phyloP scores from a whole-genome alignment of 306 rosid genomes.

The Acacia melanoxylon region DNA sequence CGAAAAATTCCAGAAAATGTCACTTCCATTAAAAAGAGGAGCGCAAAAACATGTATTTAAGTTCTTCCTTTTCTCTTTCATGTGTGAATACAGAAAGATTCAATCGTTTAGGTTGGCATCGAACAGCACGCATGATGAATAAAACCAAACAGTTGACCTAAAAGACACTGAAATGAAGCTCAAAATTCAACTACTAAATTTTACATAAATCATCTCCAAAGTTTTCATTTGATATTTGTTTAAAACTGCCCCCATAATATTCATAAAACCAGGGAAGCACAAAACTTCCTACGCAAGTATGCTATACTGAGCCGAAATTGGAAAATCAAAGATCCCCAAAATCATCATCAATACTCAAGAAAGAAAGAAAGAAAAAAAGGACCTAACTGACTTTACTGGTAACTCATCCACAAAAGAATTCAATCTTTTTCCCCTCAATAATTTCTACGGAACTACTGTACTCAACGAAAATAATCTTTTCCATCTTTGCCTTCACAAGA shows the following conservation, averaged over 20 bases:
- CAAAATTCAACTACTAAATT: constrained; percentile 18
- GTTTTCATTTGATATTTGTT: constrained; percentile 19
- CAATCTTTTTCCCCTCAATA: constrained; percentile 29
- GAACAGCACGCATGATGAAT: neutral
- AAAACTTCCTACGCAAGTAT: constrained; percentile 33
- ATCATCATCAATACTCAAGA: constrained; percentile 31
- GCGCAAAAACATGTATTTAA: neutral
- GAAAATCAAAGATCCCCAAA: constrained; percentile 36
- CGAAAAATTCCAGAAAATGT: neutral
- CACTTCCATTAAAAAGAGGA: neutral
- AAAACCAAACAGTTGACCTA: neutral
- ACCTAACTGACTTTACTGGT: constrained; percentile 33
- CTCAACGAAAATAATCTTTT: constrained; percentile 29
- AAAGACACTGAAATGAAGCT: neutral
- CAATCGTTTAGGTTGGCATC: neutral
- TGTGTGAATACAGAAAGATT: neutral
- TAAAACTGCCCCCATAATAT: constrained; percentile 28
- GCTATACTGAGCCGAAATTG: constrained; percentile 30
- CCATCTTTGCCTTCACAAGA: constrained; percentile 4
- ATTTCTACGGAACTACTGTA: constrained; percentile 31
- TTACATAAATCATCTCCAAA: constrained; percentile 29
- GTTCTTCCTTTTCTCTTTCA: neutral
- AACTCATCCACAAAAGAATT: constrained; percentile 34
- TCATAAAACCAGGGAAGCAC: constrained; percentile 40
- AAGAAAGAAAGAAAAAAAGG: neutral